Base-by-base conservation (phyloP, 78 protist species). In the Dictyostelium purpureum region DNA sequence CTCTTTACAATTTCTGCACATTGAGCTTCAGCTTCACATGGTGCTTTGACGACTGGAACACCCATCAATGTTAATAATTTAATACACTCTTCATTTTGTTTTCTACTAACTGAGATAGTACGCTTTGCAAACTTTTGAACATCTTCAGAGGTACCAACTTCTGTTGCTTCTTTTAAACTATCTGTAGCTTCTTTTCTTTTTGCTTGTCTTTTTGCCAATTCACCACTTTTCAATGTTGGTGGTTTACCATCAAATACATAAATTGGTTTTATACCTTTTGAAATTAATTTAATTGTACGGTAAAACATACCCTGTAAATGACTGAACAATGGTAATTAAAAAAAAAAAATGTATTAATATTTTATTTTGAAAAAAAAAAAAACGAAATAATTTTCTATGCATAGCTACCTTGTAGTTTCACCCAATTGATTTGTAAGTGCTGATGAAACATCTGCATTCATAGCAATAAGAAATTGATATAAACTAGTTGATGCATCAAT, bases 161-260 rank as follows among this genome's bases (percentile, higher is more conserved):
- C 99, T 6, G 28, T 77, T 3, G 99, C 99, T 42, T 85, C 94
- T 4, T 69, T 52, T 4, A 96, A 83, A 12, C 83, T 45, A 21
- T 78, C 94, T 47, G 73, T 40, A 2, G 99, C 99, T 26, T 96
- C 96, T 33, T 89, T 91, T 38, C 97, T 65, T 18, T 79, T 18
- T 81, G 93, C 98, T 19, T 57, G 63, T 31, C 99, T 88, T 56
- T 96, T 96, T 21, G 57, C 97, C 38, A 99, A 97, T 97, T 97
- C 99, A 19, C 95, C 98, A 40, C 91, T 28, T 90, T 99, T 99
- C 63, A 98, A 21, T 10, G 65, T 95, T 5, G 99, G 99, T 33
- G 99, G 97, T 63, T 79, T 94, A 14, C 99, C 99, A 56, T 99
- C 99, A 75, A 99, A 99, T 47, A 99, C 99, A 57, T 93, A 99